A percentile compares a stretch with the other conserved stretches of the same genome.
Evolutionary conservation across 768 basidiomycete species (phyloP).

Genomic region (Hortiboletus flavorubellus): DNA sequence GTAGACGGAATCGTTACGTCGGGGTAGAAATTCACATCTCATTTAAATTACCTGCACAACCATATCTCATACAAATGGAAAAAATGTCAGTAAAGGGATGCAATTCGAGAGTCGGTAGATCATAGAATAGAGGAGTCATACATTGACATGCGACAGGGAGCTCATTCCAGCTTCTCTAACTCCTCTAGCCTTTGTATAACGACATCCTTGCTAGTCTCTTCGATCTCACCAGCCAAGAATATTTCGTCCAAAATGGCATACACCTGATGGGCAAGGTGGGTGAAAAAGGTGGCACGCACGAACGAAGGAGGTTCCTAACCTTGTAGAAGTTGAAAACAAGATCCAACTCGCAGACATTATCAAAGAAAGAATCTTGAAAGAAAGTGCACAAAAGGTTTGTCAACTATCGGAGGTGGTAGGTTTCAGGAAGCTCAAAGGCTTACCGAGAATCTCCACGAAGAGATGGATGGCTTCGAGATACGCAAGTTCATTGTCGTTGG

Average conservation of each 20-base stretch:
- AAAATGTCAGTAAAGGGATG: constrained; percentile 11
- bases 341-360: constrained; percentile 97
- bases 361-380: constrained; percentile 87
- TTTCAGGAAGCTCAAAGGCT: constrained; percentile 22
- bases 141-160: constrained; percentile 1
- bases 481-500: constrained; percentile 96
- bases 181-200: constrained; percentile 88
- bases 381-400: neutral
- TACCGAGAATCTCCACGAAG: constrained; percentile 96
- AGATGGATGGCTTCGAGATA: constrained; percentile 98
- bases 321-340: constrained; percentile 99
- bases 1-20: neutral
- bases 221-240: constrained; percentile 96
- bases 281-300: constrained; percentile 4
- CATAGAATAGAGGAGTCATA: constrained; percentile 8
- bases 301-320: constrained; percentile 35
- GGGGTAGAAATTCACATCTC: neutral
- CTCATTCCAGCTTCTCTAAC: constrained; percentile 87
- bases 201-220: constrained; percentile 97
- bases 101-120: constrained; percentile 5
- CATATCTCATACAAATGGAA: constrained; percentile 7
- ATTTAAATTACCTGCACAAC: neutral
- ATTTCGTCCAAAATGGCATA: constrained; percentile 98
- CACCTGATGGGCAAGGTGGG: constrained; percentile 48
- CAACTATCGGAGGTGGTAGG: neutral